Evolutionary conservation across 768 basidiomycete genomes (phyloP), one percentile per base, ranked within the genome.

Genomic region (Xerocomellus chrysenteron): DNA sequence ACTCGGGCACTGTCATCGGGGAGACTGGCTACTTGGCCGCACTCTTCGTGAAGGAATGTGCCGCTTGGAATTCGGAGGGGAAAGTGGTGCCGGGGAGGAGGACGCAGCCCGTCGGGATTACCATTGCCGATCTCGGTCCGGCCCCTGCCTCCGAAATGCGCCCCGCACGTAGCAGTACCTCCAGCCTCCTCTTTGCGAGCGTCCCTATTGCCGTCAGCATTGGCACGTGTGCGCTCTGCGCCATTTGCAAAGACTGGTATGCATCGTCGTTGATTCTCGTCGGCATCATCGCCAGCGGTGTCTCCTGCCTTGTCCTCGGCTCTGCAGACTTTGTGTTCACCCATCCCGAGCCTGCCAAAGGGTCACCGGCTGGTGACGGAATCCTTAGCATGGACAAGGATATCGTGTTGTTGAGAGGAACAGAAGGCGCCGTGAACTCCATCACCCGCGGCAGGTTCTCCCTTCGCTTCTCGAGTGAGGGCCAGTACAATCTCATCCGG

Each of bases 11-110:
- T 78, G 75, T 57, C 68, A 63, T 73, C 1, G 70, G n/a, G 64
- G 72, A 36, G 76, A 81, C 65, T 76, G 80, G 50, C 74, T 83
- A 17, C 68, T 80, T 65, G 84, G 90, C 24, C 77, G 72, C 43
- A 83, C 88, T 73, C 76, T 87, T 36, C 21, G 49, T 61, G 60
- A 54, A 62, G 8, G 57, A 53, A 49, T 66, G 65, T n/a, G 37
- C 47, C 2, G 4, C 57, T 41, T 59, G 54, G 49, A 26, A 47
- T 16, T 50, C 52, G 14, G 57, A 52, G 6, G 64, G 54, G 5
- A 55, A 14, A 32, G 50, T 55, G 8, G 52, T 67, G 0, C 47
- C 52, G 0, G 61, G 58, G 3, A 61, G 62, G 46, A 52, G 9
- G 24, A 55, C 63, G 1, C 59, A 52, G 47, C 47, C 54, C 0